Conservation (phyloP, 2,329 filamentous ascomycete species). For the Spiromastix sp. region DNA sequence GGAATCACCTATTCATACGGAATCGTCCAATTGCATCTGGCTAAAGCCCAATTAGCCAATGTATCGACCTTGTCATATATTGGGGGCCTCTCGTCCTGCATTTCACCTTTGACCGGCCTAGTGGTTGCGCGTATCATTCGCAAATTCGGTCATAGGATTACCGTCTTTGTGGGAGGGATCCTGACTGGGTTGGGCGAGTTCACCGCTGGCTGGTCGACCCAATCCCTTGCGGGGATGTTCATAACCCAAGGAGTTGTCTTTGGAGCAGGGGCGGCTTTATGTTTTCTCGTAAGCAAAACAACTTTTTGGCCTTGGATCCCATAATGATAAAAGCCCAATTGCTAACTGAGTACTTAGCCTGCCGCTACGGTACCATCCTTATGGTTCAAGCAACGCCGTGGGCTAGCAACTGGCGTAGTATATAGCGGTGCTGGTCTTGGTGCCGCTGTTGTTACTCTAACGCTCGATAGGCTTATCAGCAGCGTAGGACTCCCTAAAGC, state of each 20-base stretch:
- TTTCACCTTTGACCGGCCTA: conserved; percentile 43
- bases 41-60: conserved; percentile 36
- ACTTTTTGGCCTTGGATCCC: too few relatives aligned
- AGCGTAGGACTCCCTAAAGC: conserved; percentile 40
- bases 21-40: conserved; percentile 48
- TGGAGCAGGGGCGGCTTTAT: conserved; percentile 37
- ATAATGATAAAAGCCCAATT: too few relatives aligned
- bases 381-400: too few relatives aligned
- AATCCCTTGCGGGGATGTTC: conserved; percentile 39
- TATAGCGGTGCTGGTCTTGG: conserved; percentile 47
- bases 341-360: too few relatives aligned
- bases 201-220: conserved; percentile 36
- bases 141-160: conserved; percentile 37
- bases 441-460: conserved; percentile 43
- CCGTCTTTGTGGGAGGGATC: conserved; percentile 39
- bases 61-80: conserved; percentile 49
- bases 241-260: conserved; percentile 37
- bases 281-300: too few relatives aligned
- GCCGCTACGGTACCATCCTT: too few relatives aligned
- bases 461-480: conserved; percentile 39
- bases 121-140: conserved; percentile 43
- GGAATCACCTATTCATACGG: conserved; percentile 52
- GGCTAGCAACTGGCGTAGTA: conserved; percentile 46
- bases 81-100: conserved; percentile 42
- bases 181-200: conserved; percentile 42